Evolutionary conservation across 805 yeast species (phyloP).

Genomic region (Starmerella ratchasimensis): DNA sequence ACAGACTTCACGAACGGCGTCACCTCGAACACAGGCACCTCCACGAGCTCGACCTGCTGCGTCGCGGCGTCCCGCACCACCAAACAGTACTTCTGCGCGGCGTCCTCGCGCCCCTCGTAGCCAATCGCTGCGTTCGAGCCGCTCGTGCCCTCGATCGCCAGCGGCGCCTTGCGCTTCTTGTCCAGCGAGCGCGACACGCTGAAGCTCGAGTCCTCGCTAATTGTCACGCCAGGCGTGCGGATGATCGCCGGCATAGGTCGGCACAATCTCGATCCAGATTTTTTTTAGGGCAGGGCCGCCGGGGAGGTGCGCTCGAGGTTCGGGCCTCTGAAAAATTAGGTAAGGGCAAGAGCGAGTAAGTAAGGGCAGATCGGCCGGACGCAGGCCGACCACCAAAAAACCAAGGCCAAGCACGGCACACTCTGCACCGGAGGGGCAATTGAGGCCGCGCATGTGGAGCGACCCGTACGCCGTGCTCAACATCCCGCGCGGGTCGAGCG

Average conservation of each 20-base stretch:
- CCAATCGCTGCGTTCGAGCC: constrained; percentile 43
- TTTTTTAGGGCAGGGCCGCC: no score
- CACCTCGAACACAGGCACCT: constrained; percentile 49
- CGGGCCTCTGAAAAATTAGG: no score
- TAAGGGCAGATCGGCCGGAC: no score
- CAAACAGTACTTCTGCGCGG: constrained; percentile 44
- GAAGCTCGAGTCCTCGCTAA: constrained; percentile 45
- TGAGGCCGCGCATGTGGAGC: no score
- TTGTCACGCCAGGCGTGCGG: constrained; percentile 65
- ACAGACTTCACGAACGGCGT: constrained; percentile 49
- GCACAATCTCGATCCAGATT: no score
- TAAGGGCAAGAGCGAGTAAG: no score
- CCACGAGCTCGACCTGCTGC: constrained; percentile 49
- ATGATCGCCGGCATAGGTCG: constrained; percentile 38
- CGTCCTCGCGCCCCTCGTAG: constrained; percentile 43
- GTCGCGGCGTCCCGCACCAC: constrained; percentile 65
- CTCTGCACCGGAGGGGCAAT: no score
- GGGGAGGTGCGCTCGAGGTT: no score
- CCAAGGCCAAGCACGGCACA: no score
- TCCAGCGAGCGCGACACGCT: constrained; percentile 38
- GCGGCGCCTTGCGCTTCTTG: constrained; percentile 20
- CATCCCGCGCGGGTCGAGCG: constrained; percentile 28
- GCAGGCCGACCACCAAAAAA: no score
- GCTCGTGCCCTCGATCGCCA: constrained; percentile 55
- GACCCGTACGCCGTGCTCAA: constrained; percentile 47